phyloP scores from a whole-genome alignment of 352 stramenopile genomes.

The Elongisporangium anandrum region DNA sequence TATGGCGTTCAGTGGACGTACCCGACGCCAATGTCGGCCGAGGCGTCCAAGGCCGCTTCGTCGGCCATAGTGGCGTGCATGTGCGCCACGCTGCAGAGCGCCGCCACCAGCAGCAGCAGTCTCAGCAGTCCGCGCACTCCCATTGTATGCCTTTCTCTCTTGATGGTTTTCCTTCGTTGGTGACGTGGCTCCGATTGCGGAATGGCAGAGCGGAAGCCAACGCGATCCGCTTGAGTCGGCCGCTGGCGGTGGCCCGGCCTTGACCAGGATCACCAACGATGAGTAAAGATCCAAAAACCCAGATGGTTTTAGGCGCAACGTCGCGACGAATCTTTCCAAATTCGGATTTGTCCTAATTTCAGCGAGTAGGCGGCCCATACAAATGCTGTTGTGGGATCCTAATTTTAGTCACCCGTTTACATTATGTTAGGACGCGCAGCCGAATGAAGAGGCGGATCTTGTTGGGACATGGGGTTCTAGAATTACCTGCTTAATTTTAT shows the following conservation, averaged over 20 bases:
- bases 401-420: neutral
- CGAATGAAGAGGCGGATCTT: neutral
- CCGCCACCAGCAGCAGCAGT: slow-evolving; percentile 32
- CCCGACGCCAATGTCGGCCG: slow-evolving; percentile 11
- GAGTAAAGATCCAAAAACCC: slow-evolving; percentile 6
- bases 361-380: neutral
- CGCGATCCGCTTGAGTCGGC: slow-evolving; percentile 1
- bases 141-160: neutral
- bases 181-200: neutral
- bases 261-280: neutral
- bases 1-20: slow-evolving; percentile 8
- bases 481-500: neutral
- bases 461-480: neutral
- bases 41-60: slow-evolving; percentile 26
- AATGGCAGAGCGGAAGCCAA: neutral
- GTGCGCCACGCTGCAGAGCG: slow-evolving; percentile 24
- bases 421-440: neutral
- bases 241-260: neutral
- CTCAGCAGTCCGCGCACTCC: slow-evolving; percentile 13
- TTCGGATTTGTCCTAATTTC: slow-evolving; percentile 2
- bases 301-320: neutral
- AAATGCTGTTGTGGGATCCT: neutral
- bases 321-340: slow-evolving; percentile 2
- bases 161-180: neutral
- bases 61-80: slow-evolving; percentile 19